Evolutionary conservation across 148 eudicot genomes (phyloP).

Genomic region (Silene latifolia): DNA sequence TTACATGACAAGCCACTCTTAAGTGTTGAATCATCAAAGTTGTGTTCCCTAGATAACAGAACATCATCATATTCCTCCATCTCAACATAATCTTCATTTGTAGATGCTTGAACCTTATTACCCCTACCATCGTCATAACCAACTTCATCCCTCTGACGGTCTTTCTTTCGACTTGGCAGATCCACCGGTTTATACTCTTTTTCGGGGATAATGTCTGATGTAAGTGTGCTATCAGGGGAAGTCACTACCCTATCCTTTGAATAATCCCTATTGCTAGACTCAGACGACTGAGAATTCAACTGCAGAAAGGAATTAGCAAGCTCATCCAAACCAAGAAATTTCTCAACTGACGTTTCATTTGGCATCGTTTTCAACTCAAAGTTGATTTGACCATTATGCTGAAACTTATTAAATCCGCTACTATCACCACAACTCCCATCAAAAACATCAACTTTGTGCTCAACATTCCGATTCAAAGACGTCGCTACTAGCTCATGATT

Average conservation of each 20-base stretch:
- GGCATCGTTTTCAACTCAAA: conserved; percentile 12
- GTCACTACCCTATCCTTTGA: conserved; percentile 17
- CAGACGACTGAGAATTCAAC: conserved; percentile 22
- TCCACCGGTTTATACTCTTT: conserved; percentile 11
- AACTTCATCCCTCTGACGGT: conserved; percentile 39
- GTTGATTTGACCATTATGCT: not conserved
- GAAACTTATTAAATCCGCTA: not conserved
- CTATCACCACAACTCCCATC: conserved; percentile 10
- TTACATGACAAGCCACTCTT: conserved; percentile 8
- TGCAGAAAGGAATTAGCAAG: conserved; percentile 19
- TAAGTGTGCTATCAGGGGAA: conserved; percentile 29
- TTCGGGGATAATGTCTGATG: conserved; percentile 10
- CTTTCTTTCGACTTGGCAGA: conserved; percentile 43
- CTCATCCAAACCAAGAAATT: conserved; percentile 11
- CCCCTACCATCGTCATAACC: conserved; percentile 37
- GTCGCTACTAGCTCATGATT: not conserved
- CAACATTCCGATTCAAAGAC: conserved; percentile 8
- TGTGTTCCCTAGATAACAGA: conserved; percentile 31
- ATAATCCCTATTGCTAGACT: conserved; percentile 27
- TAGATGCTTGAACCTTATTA: conserved; percentile 48
- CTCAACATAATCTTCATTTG: conserved; percentile 39
- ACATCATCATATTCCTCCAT: conserved; percentile 52
- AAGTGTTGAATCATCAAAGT: not conserved
- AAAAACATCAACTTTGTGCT: conserved; percentile 19
- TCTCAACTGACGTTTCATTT: conserved; percentile 13